phyloP scores from a whole-genome alignment of 495 filamentous ascomycete genomes.

The Glarea lozoyensis region DNA sequence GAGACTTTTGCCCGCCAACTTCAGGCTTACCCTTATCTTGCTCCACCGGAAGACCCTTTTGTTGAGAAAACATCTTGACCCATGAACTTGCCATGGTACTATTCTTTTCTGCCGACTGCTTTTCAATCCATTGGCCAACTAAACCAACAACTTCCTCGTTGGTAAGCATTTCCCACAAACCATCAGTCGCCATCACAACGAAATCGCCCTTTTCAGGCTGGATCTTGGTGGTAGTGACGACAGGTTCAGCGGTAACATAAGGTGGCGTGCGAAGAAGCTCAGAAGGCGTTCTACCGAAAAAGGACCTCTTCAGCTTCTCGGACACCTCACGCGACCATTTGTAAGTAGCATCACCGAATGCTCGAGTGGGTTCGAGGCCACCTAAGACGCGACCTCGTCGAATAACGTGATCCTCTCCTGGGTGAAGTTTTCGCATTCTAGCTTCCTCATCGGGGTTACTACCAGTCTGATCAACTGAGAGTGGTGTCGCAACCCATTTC shows the following conservation, averaged over 20 bases:
- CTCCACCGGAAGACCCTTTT: constrained; percentile 51
- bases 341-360: constrained; percentile 93
- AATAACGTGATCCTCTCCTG: constrained; percentile 76
- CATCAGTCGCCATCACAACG: constrained; percentile 92
- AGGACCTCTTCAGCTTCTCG: constrained; percentile 68
- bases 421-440: constrained; percentile 75
- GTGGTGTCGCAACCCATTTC: constrained; percentile 85
- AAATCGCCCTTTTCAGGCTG: constrained; percentile 89
- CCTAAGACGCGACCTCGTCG: constrained; percentile 84
- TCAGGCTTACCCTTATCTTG: constrained; percentile 20
- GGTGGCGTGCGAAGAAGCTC: constrained; percentile 79
- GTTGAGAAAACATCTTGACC: constrained; percentile 45
- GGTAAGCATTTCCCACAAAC: constrained; percentile 97
- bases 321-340: constrained; percentile 88
- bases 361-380: constrained; percentile 81
- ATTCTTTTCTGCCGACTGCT: constrained; percentile 39
- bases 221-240: constrained; percentile 92
- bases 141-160: constrained; percentile 97
- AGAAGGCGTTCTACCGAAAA: constrained; percentile 71
- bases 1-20: constrained; percentile 51
- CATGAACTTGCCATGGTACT: constrained; percentile 38
- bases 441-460: constrained; percentile 73
- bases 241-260: constrained; percentile 94
- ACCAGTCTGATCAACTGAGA: constrained; percentile 91
- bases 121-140: constrained; percentile 93